Conservation (phyloP, 148 eudicot species). For the Tetragonia tetragonoides region DNA sequence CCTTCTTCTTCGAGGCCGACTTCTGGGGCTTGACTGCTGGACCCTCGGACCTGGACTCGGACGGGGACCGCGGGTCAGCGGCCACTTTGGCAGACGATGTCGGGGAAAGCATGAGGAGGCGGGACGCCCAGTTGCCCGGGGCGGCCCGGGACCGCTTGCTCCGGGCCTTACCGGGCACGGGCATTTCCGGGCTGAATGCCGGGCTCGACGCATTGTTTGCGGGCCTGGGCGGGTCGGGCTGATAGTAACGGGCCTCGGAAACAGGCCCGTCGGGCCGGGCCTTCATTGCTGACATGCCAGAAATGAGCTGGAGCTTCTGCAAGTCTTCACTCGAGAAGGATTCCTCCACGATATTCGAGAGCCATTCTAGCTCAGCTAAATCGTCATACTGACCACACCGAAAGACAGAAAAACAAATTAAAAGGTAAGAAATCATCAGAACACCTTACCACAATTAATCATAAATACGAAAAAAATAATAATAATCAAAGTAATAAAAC, state of each 20-base stretch:
- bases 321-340: slow-evolving; percentile 84
- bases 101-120: slow-evolving; percentile 47
- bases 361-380: slow-evolving; percentile 93
- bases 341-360: slow-evolving; percentile 87
- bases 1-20: slow-evolving; percentile 35
- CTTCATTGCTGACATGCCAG: slow-evolving; percentile 44
- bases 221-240: slow-evolving; percentile 10
- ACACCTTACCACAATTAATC: not conserved
- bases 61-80: not conserved
- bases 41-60: slow-evolving; percentile 31
- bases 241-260: slow-evolving; percentile 33
- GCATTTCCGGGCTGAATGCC: slow-evolving; percentile 45
- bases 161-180: slow-evolving; percentile 85
- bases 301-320: slow-evolving; percentile 60
- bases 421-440: not conserved
- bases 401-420: not conserved
- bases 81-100: not conserved
- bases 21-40: slow-evolving; percentile 39
- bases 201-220: slow-evolving; percentile 20
- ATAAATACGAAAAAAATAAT: not conserved
- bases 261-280: slow-evolving; percentile 31
- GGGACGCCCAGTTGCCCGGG: slow-evolving; percentile 81
- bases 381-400: slow-evolving; percentile 59
- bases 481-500: not conserved
- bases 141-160: slow-evolving; percentile 87